Evolutionary conservation across 805 yeast genomes (phyloP).

Genomic region (Vanderwaltozyma yarrowii): DNA sequence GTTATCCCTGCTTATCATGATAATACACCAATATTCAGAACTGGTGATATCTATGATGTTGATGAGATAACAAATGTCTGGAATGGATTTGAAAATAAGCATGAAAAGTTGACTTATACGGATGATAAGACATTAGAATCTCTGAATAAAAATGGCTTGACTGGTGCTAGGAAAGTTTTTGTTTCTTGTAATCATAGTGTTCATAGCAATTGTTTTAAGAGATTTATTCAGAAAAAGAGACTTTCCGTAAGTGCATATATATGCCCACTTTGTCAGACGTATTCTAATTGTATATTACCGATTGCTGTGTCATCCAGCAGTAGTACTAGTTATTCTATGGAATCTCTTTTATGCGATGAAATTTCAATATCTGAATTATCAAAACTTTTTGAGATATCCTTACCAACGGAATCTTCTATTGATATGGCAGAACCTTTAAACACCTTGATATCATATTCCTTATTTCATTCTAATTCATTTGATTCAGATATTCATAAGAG

Average conservation of each 20-base stretch:
- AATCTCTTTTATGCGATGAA: background rate
- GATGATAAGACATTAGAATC: conserved; percentile 12
- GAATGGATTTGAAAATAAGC: conserved; percentile 22
- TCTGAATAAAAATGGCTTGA: conserved; percentile 10
- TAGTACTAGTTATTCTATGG: background rate
- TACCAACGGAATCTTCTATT: too few species aligned
- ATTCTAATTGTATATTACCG: conserved; percentile 30
- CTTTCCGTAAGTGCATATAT: conserved; percentile 54
- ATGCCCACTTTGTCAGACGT: conserved; percentile 91
- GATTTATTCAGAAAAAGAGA: conserved; percentile 53
- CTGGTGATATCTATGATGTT: conserved; percentile 18
- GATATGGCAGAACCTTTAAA: too few species aligned
- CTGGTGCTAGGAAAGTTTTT: conserved; percentile 30
- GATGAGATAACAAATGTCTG: conserved; percentile 24
- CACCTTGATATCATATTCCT: background rate
- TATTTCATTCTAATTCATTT: conserved; percentile 12
- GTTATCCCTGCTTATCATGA: conserved; percentile 48
- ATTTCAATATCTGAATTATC: too few species aligned
- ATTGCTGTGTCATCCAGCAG: conserved; percentile 4
- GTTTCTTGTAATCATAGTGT: conserved; percentile 92
- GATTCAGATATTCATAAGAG: conserved; percentile 11
- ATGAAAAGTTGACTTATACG: conserved; percentile 13
- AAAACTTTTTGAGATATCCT: too few species aligned
- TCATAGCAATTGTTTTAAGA: conserved; percentile 70
- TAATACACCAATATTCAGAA: conserved; percentile 41